A percentile compares a stretch with the other conserved stretches of the same genome.
Evolutionary conservation across 805 yeast genomes (phyloP).

Genomic region (Kluyveromyces siamensis): DNA sequence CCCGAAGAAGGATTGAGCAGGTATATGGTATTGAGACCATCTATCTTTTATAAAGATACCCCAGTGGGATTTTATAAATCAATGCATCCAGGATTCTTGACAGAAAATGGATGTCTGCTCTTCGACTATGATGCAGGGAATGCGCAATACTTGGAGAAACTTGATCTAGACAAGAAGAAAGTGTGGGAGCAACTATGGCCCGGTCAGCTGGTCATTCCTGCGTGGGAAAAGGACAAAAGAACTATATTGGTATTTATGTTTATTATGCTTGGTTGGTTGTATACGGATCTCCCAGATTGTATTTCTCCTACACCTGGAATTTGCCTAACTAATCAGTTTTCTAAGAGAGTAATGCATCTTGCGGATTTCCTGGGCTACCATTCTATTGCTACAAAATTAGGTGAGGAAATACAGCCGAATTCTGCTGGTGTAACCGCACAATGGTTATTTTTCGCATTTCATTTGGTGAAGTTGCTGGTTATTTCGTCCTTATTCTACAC

Average conservation of each 20-base stretch:
- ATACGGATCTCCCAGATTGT: conserved; percentile 85
- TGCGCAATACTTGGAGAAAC: conserved; percentile 35
- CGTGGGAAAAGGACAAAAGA: conserved; percentile 20
- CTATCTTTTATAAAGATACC: conserved; percentile 52
- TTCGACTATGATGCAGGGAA: conserved; percentile 52
- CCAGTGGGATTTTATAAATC: conserved; percentile 64
- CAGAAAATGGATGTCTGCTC: conserved; percentile 73
- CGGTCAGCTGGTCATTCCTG: conserved; percentile 63
- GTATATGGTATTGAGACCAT: conserved; percentile 63
- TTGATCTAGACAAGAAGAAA: conserved; percentile 40
- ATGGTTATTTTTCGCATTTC: conserved; percentile 62
- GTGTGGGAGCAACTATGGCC: conserved; percentile 69
- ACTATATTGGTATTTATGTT: conserved; percentile 10
- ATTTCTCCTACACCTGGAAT: conserved; percentile 90
- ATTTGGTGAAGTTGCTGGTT: conserved; percentile 49
- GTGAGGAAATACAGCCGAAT: conserved; percentile 39
- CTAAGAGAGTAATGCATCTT: conserved; percentile 26
- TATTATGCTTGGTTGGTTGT: conserved; percentile 61
- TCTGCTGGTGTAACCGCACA: conserved; percentile 42
- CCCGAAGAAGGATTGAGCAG: conserved; percentile 37
- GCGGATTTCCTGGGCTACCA: conserved; percentile 30
- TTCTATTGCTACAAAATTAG: conserved; percentile 37
- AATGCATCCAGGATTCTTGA: conserved; percentile 58
- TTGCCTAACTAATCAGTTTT: conserved; percentile 58
- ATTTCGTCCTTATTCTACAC: conserved; percentile 50